Conservation (phyloP, 352 stramenopile genomes). For the Globisporangium acanthophoron region DNA sequence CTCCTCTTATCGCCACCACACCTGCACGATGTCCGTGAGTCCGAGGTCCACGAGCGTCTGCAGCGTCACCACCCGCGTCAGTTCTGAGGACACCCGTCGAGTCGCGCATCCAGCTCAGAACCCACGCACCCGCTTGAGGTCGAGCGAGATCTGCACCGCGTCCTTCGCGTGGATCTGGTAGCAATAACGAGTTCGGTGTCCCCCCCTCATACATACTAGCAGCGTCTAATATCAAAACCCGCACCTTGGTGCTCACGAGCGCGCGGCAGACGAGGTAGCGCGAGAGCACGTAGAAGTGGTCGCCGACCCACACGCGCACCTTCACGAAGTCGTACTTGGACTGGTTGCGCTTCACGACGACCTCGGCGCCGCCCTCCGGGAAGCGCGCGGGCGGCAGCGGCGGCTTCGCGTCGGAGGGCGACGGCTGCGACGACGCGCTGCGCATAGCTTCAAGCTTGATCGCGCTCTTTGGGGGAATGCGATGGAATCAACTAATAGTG, state of each 20-base stretch:
- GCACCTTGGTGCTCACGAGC: constrained; percentile 80
- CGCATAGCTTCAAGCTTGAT: background rate
- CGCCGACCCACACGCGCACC: constrained; percentile 85
- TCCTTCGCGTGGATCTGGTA: constrained; percentile 77
- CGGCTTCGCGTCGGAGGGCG: constrained; percentile 4
- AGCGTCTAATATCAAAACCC: background rate
- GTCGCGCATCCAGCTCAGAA: background rate
- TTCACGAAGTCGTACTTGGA: constrained; percentile 90
- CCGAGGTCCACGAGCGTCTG: constrained; percentile 84
- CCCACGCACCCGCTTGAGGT: constrained; percentile 75
- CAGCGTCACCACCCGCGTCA: background rate
- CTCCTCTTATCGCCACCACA: background rate
- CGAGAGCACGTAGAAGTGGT: constrained; percentile 88
- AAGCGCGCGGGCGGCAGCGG: constrained; percentile 10
- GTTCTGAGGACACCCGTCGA: background rate
- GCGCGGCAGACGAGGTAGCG: constrained; percentile 80
- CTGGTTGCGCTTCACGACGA: constrained; percentile 77
- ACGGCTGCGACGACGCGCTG: background rate
- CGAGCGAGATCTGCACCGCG: constrained; percentile 83
- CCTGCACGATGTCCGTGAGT: constrained; percentile 79
- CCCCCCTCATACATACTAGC: background rate
- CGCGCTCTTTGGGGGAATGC: background rate
- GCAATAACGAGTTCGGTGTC: too few species aligned
- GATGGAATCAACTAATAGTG: background rate
- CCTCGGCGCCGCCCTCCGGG: constrained; percentile 21